These are phyloP conservation scores for Agrocybe praecox DNA, from an alignment of 768 basidiomycete genomes.

Conservation along the genomic window DNA sequence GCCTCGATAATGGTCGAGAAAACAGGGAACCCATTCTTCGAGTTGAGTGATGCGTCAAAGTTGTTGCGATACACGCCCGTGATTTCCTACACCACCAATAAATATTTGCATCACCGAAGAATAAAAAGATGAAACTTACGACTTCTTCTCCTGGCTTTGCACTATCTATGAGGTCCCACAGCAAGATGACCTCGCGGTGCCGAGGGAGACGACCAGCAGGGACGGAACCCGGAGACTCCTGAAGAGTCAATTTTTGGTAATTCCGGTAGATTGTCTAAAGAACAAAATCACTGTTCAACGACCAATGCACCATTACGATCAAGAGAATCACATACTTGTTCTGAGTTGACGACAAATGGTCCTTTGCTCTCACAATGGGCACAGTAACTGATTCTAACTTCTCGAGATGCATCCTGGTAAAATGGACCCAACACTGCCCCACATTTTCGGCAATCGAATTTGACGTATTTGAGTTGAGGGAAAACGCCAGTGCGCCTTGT, in stretches of 20 bases:
- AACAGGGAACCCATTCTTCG: conserved; percentile 99
- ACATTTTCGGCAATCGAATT: conserved; percentile 97
- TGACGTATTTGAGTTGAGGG: conserved; percentile 99
- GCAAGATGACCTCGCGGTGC: conserved; percentile 93
- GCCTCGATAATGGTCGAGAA: conserved; percentile 99
- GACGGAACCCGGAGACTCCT: conserved; percentile 97
- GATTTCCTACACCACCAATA: conserved; percentile 67
- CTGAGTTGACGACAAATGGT: conserved; percentile 95
- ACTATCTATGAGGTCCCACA: conserved; percentile 98
- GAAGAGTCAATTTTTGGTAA: conserved; percentile 98
- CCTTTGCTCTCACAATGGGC: conserved; percentile 93
- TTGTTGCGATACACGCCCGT: conserved; percentile 99
- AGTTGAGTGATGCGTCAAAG: conserved; percentile 96
- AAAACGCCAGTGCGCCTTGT: conserved; percentile 95
- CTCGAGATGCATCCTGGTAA: conserved; percentile 95
- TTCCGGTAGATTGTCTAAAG: conserved; percentile 93
- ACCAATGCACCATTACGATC: too few relatives aligned
- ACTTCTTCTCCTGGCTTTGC: conserved; percentile 99
- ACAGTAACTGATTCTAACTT: conserved; percentile 94
- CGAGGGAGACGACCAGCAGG: conserved; percentile 96
- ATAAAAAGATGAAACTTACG: conserved; percentile 44
- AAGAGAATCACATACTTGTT: conserved; percentile 62
- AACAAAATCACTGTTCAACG: background rate
- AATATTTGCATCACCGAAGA: background rate
- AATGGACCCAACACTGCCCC: conserved; percentile 94